Evolutionary conservation across 495 filamentous ascomycete genomes (phyloP), one percentile per base, ranked within the genome.

Genomic region (Evernia prunastri): DNA sequence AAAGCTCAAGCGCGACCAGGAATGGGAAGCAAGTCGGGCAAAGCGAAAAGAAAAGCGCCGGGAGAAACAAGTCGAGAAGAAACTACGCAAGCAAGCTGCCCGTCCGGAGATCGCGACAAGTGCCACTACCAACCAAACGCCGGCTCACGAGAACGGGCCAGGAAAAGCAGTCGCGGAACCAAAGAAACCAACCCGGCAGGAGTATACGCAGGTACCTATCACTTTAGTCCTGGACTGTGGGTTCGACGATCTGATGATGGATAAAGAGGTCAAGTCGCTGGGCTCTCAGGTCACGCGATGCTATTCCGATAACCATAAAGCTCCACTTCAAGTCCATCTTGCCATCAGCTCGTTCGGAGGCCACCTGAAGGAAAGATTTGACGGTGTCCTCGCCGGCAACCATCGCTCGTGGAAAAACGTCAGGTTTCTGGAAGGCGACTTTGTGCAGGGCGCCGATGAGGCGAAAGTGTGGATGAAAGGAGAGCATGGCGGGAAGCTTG

Each of bases 141-240:
- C 71, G 29, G 71, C 72, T 33, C 72, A 74, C 8, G 74, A 74
- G 54, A 72, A 79, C 15, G 72, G 76, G 43, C 73, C 76, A 65
- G 80, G 72, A 61, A 75, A 70, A 71, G 75, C 67, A 60, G 43
- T 37, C 40, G 35, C 51, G 45, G 72, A 68, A 59, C 61, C 68
- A 31, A 69, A 70, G 1, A 63, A 62, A 51, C 62, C 66, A 31
- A 69, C 74, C 70, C 60, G 76, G 71, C 56, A 64, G 42, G 72
- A 71, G 60, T 76, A 78, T 33, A 73, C 77, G 49, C 77, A 82
- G 66, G 76, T 92, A 10, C 92, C 93, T 4, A 74, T 97, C 10
- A 82, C 90, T 0, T 70, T 97, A 67, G 76, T 99, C 43, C 74
- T 99, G 67, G 94, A 99, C 73, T 97, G 95, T 73, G 86, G 89